Percentiles rank a stretch among this genome's conserved stretches.
Conservation (phyloP, 2,329 filamentous ascomycete genomes). For the Apiospora arundinis region DNA sequence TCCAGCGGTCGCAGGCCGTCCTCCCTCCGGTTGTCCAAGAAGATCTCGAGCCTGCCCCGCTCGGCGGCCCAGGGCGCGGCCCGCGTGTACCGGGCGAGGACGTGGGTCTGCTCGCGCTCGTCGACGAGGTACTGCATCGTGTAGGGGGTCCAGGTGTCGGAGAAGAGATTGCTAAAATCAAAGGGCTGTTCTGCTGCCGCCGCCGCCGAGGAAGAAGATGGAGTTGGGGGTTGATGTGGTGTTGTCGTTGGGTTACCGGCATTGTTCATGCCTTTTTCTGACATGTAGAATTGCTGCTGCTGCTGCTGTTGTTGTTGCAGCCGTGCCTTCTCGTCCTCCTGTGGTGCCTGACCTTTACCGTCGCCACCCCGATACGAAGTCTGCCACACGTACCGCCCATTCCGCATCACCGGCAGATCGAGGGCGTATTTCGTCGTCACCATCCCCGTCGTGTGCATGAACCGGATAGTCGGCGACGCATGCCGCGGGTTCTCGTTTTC, state of each 20-base stretch:
- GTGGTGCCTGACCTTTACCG: background rate
- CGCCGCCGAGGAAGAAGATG: background rate
- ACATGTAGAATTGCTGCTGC: background rate
- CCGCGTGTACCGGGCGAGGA: slow-evolving; percentile 8
- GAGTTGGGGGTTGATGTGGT: too few species aligned
- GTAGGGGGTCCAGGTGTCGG: slow-evolving; percentile 7
- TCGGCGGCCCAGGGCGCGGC: slow-evolving; percentile 8
- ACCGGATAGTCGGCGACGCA: background rate
- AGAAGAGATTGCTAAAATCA: background rate
- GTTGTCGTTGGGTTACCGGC: background rate
- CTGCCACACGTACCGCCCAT: background rate
- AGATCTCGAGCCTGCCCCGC: slow-evolving; percentile 6
- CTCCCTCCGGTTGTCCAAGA: background rate
- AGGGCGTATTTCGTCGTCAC: slow-evolving; percentile 6
- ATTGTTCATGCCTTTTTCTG: background rate
- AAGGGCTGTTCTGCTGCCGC: background rate
- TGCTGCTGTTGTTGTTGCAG: background rate
- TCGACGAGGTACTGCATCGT: slow-evolving; percentile 9
- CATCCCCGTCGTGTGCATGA: background rate
- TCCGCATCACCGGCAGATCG: background rate
- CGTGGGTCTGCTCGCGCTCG: background rate
- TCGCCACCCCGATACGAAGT: background rate
- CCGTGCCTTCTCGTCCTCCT: background rate
- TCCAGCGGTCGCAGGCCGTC: background rate
- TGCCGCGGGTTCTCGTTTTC: background rate